phyloP scores from a whole-genome alignment of 2,329 filamentous ascomycete species.

The Arthrocladium fulminans region DNA sequence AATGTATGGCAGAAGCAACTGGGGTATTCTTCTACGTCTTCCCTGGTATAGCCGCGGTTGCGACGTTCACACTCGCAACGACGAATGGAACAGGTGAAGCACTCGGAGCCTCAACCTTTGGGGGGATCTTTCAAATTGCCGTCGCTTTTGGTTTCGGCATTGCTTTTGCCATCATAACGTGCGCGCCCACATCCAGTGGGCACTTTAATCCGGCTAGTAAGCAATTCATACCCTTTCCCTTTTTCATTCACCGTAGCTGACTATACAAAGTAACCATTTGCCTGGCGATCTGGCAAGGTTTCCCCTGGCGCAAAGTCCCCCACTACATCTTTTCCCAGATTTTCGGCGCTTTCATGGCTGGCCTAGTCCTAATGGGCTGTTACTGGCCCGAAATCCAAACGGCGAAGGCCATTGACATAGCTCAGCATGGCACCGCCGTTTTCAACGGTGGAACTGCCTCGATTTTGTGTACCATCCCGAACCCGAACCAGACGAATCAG shows the following conservation, averaged over 20 bases:
- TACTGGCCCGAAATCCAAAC: conserved; percentile 45
- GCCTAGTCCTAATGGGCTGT: conserved; percentile 47
- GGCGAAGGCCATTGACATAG: conserved; percentile 33
- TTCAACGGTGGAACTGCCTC: conserved; percentile 45
- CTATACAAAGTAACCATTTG: conserved; percentile 30
- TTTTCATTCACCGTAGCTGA: conserved; percentile 18
- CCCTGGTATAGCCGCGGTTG: conserved; percentile 42
- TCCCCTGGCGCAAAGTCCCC: conserved; percentile 46
- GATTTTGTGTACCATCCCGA: conserved; percentile 48
- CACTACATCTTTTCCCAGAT: conserved; percentile 48
- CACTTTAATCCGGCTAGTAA: conserved; percentile 44
- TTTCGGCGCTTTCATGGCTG: conserved; percentile 49
- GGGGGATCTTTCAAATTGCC: conserved; percentile 49
- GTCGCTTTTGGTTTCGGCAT: conserved; percentile 50
- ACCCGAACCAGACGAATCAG: conserved; percentile 42
- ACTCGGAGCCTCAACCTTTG: conserved; percentile 31
- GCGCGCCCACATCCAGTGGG: conserved; percentile 45
- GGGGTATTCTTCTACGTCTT: conserved; percentile 51
- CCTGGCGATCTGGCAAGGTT: conserved; percentile 48
- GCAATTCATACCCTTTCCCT: conserved; percentile 35
- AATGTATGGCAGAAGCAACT: conserved; percentile 48
- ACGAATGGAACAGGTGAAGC: conserved; percentile 32
- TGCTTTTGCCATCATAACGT: conserved; percentile 51
- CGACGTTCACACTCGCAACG: conserved; percentile 38
- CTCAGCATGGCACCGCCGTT: conserved; percentile 32